Conservation (phyloP, 1,284 basidiomycete genomes). For the Boletus holoroseus region DNA sequence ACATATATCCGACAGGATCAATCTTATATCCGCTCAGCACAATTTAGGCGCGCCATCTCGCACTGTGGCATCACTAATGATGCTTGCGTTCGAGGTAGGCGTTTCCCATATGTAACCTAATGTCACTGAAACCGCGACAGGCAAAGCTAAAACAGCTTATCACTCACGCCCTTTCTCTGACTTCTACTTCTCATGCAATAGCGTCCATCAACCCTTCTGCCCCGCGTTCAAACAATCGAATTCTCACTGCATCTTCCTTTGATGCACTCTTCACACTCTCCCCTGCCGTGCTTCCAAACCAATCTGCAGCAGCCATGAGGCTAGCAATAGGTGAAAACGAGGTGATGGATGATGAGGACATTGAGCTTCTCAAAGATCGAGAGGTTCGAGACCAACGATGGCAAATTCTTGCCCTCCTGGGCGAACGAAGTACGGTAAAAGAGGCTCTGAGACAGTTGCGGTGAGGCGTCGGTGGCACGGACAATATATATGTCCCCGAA, state of each 20-base stretch:
- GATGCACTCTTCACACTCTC: constrained; percentile 71
- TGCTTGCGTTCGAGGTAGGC: constrained; percentile 68
- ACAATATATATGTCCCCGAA: background rate
- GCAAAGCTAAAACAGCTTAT: constrained; percentile 78
- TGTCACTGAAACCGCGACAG: constrained; percentile 34
- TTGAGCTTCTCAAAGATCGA: constrained; percentile 53
- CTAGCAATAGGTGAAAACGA: constrained; percentile 58
- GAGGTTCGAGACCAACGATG: constrained; percentile 64
- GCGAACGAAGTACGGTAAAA: constrained; percentile 66
- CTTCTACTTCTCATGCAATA: constrained; percentile 67
- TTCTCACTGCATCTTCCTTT: constrained; percentile 64
- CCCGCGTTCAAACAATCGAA: constrained; percentile 41
- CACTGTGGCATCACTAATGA: constrained; percentile 60
- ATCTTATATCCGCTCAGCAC: constrained; percentile 74
- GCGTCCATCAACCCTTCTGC: constrained; percentile 68
- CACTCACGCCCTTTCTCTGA: constrained; percentile 69
- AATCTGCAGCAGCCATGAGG: constrained; percentile 67
- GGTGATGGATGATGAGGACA: constrained; percentile 46
- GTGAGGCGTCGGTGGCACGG: constrained; percentile 9
- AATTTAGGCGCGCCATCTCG: constrained; percentile 57
- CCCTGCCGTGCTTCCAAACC: constrained; percentile 70
- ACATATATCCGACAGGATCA: constrained; percentile 71
- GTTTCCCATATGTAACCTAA: background rate
- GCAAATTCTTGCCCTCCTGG: constrained; percentile 71
- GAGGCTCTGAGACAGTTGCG: constrained; percentile 47